Conservation (phyloP, 1,284 basidiomycete species). For the Ceraceosorus bombacis region DNA sequence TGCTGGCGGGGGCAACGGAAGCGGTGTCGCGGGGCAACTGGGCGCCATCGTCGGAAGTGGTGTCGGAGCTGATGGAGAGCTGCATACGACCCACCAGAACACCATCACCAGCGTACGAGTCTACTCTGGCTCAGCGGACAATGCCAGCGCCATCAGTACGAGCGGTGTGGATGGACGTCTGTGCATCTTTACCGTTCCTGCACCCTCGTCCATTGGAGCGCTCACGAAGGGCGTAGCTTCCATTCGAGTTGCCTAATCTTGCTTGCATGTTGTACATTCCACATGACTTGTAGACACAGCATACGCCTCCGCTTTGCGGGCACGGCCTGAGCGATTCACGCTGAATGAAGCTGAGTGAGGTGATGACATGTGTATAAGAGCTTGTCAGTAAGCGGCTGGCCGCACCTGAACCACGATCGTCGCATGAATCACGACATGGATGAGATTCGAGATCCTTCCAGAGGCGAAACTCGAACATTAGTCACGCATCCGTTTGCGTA, state of each 20-base stretch:
- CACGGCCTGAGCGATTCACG: too few relatives aligned
- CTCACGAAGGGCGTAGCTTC: constrained; percentile 36
- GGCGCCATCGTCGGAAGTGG: constrained; percentile 57
- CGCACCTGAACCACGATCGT: too few relatives aligned
- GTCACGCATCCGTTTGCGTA: too few relatives aligned
- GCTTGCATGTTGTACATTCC: background rate
- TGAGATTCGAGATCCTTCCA: too few relatives aligned
- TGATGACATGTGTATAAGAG: too few relatives aligned
- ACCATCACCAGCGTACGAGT: constrained; percentile 69
- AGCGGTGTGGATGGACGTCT: constrained; percentile 91
- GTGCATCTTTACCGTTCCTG: constrained; percentile 77
- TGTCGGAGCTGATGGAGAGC: constrained; percentile 59
- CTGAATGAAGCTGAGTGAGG: too few relatives aligned
- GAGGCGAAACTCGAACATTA: too few relatives aligned
- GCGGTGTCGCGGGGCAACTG: constrained; percentile 59
- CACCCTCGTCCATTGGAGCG: constrained; percentile 24
- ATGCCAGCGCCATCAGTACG: constrained; percentile 72
- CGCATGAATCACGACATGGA: too few relatives aligned
- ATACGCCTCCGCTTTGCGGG: too few relatives aligned
- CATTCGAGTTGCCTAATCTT: constrained; percentile 18
- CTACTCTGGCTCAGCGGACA: constrained; percentile 48
- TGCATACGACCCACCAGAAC: constrained; percentile 79
- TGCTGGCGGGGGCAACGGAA: constrained; percentile 20
- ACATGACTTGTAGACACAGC: too few relatives aligned
- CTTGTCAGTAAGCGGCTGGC: too few relatives aligned